Evolutionary conservation across 2,329 filamentous ascomycete species (phyloP), one percentile per base, ranked within the genome.

Genomic region (Ceratocystis lukuohia): DNA sequence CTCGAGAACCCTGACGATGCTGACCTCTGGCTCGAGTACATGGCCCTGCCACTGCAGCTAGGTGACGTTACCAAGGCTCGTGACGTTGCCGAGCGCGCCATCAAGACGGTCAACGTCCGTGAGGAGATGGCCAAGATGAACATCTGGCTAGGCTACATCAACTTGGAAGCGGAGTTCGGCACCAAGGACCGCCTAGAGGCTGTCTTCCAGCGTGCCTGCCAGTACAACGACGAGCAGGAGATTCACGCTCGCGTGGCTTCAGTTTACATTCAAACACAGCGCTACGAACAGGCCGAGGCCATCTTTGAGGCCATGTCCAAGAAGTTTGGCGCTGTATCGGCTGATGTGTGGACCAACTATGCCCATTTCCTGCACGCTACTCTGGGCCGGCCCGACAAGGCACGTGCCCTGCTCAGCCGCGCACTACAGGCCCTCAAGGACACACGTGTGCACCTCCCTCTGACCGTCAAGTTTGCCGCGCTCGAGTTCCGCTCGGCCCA

Each of bases 21-120:
- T 0, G 81, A 88, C 69, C 82, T 97, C 33, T 99, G 94, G 94
- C 89, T 96, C 65, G 84, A 90, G 70, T 99, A 99, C 78, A 97
- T 99, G 91, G 91, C 92, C n/a, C 96, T 96, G 82, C 91, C 97
- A 76, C 87, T 96, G 75, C 88, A 96, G 73, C 84, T 96, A 64
- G 90, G 90, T 73, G 94, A 99, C 76, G 81, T 95, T 22, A 85
- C 87, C 69, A 94, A 91, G 76, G 92, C 94, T 12, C 86, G 93
- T 62, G 88, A 93, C 70, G 88, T 96, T 68, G 92, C 91, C 1
- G 89, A 96, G 76, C 88, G 94, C 69, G 94, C 94, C 20, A 83
- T 97, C 69, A 87, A 88, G 73, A 95, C 88, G 17, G 97, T 99
- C 78, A 89, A 90, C 75, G 90, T 95, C 69, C 85, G 89, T 30